Conservation (phyloP, 371 early-diverging fungal genomes). For the Mortierella sp. region DNA sequence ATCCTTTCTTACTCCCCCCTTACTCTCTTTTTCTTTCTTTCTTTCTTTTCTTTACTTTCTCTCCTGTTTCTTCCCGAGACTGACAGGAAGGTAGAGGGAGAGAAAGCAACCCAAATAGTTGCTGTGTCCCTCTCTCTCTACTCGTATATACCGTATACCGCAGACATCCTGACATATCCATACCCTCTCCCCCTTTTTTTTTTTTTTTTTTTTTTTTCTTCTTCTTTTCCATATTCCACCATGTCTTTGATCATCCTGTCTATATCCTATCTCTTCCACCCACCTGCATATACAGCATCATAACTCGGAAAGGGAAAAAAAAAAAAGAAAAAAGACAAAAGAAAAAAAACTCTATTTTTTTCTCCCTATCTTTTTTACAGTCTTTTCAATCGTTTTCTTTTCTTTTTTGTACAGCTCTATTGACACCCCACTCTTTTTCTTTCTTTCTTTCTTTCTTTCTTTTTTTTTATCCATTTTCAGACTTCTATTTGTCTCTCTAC, state of each 20-base stretch:
- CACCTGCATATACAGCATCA: background rate
- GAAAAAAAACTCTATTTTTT: background rate
- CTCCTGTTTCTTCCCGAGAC: too few species aligned
- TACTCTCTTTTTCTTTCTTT: too few species aligned
- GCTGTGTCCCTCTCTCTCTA: background rate
- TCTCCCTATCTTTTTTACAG: background rate
- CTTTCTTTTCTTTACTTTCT: too few species aligned
- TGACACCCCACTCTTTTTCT: too few species aligned
- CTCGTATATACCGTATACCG: constrained; percentile 1
- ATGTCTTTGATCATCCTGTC: background rate
- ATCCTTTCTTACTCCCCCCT: too few species aligned
- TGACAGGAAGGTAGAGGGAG: too few species aligned
- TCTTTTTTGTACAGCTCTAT: too few species aligned
- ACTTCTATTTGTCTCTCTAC: too few species aligned
- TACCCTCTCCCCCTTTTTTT: background rate
- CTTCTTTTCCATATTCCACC: constrained; percentile 3
- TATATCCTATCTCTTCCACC: too few species aligned
- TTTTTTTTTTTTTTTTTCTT: background rate
- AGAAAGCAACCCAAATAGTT: too few species aligned
- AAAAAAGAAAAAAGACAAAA: constrained; percentile 10
- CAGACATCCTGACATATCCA: background rate
- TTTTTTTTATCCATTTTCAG: background rate
- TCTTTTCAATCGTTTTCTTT: background rate
- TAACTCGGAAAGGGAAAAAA: background rate
- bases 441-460: background rate